A percentile compares a stretch with the other conserved stretches of the same genome.
Conservation (phyloP, 805 yeast genomes). For the Myxozyma geophila region DNA sequence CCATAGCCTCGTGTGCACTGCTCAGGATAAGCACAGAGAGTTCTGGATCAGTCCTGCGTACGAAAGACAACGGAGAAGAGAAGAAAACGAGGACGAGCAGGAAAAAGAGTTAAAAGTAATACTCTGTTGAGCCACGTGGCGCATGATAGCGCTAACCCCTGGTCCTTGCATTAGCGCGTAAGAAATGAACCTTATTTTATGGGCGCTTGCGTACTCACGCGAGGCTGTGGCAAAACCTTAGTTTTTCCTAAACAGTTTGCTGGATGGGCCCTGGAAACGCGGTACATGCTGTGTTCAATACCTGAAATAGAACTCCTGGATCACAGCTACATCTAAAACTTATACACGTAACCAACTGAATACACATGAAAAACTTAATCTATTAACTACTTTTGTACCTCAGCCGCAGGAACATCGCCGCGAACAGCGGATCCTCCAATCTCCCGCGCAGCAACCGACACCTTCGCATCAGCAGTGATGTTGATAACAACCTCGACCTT, state of each 20-base stretch:
- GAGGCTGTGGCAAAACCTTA: neutral
- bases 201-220: neutral
- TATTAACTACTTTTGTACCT: constrained; percentile 10
- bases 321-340: no score
- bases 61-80: neutral
- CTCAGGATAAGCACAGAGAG: no score
- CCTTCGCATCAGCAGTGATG: constrained; percentile 66
- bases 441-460: constrained; percentile 61
- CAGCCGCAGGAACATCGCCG: constrained; percentile 23
- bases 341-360: no score
- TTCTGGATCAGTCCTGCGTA: neutral
- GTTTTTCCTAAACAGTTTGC: neutral
- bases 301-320: neutral
- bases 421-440: constrained; percentile 36
- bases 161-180: constrained; percentile 18
- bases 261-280: neutral
- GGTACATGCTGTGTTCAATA: neutral
- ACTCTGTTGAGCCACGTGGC: neutral
- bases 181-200: neutral
- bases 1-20: no score
- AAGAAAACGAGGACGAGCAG: neutral
- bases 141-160: constrained; percentile 5
- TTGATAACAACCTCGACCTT: constrained; percentile 68
- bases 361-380: neutral
- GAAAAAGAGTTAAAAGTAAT: neutral